Evolutionary conservation across 257 asterid genomes (phyloP), one percentile per base, ranked within the genome.

Genomic region (Solanum sejunctum): DNA sequence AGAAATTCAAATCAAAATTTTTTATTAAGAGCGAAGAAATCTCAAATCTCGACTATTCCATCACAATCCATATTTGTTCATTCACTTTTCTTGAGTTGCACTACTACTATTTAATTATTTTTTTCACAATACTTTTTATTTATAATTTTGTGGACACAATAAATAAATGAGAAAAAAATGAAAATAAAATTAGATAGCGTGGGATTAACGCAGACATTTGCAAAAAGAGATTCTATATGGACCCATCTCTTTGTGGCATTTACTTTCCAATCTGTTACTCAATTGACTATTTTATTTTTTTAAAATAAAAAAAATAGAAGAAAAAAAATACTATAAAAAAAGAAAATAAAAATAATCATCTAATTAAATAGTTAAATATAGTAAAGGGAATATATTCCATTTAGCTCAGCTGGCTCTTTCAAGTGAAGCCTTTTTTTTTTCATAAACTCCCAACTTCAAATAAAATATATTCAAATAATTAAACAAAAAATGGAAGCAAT

Each of bases 171-270:
- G 10, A 85, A 84, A 60, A 54, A 13, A 78, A 11, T 21, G 70
- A 36, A 82, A 60, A n/a, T 20, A 79, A 86, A 63, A 17, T 55
- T 63, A 71, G 83, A 83, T 77, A 66, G 94, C 94, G 92, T 90
- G 82, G 83, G 84, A 85, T 79, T 79, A 64, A 88, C 92, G 93
- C 94, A 86, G 86, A 81, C 43, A 82, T 61, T 61, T 69, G 75
- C 43, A 45, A 82, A 45, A 28, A 77, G 39, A 80, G 87, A 87
- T 86, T 87, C 88, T 45, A 7, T 15, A 69, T 86, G 92, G 91
- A n/a, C 89, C 88, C 71, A 23, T 15, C 3, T 52, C 45, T 49
- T 66, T 55, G 81, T 79, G 69, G 49, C 54, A 12, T 18, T 79
- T 54, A 75, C 81, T 18, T 85, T 84, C 77, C 66, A 84, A 45